These are phyloP conservation scores for Diaporthe aspalathi DNA, from an alignment of 2,329 filamentous ascomycete genomes.

Conservation along the genomic window DNA sequence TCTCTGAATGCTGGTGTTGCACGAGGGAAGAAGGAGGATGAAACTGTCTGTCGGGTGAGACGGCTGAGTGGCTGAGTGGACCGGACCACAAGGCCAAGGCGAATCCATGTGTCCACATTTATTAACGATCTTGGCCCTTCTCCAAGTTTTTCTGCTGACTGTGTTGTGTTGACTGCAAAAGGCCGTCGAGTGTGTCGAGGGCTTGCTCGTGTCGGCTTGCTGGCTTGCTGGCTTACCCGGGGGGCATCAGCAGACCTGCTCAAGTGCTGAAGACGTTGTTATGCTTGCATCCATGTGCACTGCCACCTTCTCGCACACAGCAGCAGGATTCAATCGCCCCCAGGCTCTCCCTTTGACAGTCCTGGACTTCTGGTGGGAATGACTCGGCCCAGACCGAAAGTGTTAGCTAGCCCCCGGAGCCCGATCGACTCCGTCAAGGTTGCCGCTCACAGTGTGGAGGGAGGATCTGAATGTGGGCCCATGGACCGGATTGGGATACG, in stretches of 20 bases:
- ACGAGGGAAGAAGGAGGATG: slow-evolving; percentile 7
- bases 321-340: slow-evolving; percentile 9
- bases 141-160: slow-evolving; percentile 7
- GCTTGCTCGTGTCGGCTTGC: slow-evolving; percentile 1
- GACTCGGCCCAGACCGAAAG: slow-evolving; percentile 27
- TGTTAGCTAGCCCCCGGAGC: slow-evolving; percentile 6
- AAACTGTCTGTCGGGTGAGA: slow-evolving; percentile 10
- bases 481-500: slow-evolving; percentile 3
- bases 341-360: slow-evolving; percentile 1
- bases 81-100: not conserved
- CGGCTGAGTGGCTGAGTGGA: no score
- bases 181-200: not conserved
- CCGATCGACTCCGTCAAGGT: not conserved
- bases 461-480: slow-evolving; percentile 4
- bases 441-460: no score
- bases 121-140: slow-evolving; percentile 22
- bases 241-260: not conserved
- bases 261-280: not conserved
- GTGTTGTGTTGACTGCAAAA: not conserved
- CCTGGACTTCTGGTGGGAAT: not conserved
- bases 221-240: not conserved
- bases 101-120: slow-evolving; percentile 19
- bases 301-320: not conserved
- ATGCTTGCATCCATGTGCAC: not conserved
- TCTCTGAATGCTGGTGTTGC: not conserved